Conservation (phyloP, 1,284 basidiomycete genomes). For the Polyporus tsugae region DNA sequence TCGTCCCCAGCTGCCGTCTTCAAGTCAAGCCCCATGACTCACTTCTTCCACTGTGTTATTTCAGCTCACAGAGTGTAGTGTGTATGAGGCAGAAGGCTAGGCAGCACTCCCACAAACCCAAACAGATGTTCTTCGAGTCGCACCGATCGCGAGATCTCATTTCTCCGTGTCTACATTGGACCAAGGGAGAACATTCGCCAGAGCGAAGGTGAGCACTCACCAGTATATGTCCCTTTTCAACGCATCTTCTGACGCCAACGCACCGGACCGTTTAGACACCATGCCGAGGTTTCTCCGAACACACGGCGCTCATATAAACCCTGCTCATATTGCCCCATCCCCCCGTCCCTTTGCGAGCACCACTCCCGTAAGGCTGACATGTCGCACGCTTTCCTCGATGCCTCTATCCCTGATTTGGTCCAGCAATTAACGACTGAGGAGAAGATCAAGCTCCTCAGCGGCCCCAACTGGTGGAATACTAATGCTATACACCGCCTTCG, state of each 20-base stretch:
- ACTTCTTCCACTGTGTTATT: too few species aligned
- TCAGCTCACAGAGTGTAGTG: neutral
- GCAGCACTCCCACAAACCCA: neutral
- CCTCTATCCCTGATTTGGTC: constrained; percentile 60
- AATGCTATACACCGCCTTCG: constrained; percentile 60
- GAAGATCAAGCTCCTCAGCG: constrained; percentile 69
- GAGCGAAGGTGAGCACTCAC: neutral
- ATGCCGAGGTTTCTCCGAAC: constrained; percentile 38
- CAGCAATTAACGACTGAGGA: constrained; percentile 63
- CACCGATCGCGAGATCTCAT: neutral
- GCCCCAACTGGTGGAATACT: constrained; percentile 79
- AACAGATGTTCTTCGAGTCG: neutral
- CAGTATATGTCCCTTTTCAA: neutral
- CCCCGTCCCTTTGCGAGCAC: constrained; percentile 2
- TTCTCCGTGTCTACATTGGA: neutral
- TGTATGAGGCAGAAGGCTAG: neutral
- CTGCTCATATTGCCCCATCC: neutral
- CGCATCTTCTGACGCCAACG: neutral
- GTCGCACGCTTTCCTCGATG: constrained; percentile 59
- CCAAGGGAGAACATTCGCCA: neutral
- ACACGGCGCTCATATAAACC: constrained; percentile 15
- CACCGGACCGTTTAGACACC: constrained; percentile 8
- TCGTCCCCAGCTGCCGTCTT: neutral
- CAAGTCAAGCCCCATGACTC: neutral
- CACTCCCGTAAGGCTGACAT: constrained; percentile 25